phyloP scores from a whole-genome alignment of 805 yeast species.

The Yarrowia divulgata region DNA sequence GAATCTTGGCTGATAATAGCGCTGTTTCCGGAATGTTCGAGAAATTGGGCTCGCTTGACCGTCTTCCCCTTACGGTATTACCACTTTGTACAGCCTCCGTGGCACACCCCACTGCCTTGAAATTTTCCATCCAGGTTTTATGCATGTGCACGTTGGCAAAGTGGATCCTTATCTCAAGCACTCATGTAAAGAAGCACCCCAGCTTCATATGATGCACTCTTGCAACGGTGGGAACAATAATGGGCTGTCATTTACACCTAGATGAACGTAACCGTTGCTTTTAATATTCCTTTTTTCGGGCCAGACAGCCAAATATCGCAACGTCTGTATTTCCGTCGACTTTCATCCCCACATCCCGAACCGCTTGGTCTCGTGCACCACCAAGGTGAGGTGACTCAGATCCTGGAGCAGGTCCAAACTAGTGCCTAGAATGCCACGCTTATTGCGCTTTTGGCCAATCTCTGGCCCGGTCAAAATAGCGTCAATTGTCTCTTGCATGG shows the following conservation, averaged over 20 bases:
- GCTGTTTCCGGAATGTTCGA: neutral
- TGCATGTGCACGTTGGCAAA: neutral
- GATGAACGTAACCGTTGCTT: too few species aligned
- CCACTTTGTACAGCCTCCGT: too few species aligned
- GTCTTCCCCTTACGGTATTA: too few species aligned
- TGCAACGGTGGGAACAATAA: neutral
- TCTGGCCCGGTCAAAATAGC: neutral
- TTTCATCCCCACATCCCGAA: neutral
- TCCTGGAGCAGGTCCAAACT: too few species aligned
- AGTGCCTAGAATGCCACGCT: too few species aligned
- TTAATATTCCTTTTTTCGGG: too few species aligned
- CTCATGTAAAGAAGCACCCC: neutral
- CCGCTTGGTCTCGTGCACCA: conserved; percentile 6
- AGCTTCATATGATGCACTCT: neutral
- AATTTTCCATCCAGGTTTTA: neutral
- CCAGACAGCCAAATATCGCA: too few species aligned
- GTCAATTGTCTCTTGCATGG: too few species aligned
- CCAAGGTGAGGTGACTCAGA: conserved; percentile 11
- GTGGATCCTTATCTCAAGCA: conserved; percentile 24
- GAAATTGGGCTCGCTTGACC: neutral
- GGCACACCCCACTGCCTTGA: too few species aligned
- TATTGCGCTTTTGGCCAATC: neutral
- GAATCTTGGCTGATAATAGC: neutral
- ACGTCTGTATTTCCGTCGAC: neutral
- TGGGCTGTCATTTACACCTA: too few species aligned